A percentile compares a stretch with the other conserved stretches of the same genome.
Conservation (phyloP, 768 basidiomycete genomes). For the Trametes cubensis region DNA sequence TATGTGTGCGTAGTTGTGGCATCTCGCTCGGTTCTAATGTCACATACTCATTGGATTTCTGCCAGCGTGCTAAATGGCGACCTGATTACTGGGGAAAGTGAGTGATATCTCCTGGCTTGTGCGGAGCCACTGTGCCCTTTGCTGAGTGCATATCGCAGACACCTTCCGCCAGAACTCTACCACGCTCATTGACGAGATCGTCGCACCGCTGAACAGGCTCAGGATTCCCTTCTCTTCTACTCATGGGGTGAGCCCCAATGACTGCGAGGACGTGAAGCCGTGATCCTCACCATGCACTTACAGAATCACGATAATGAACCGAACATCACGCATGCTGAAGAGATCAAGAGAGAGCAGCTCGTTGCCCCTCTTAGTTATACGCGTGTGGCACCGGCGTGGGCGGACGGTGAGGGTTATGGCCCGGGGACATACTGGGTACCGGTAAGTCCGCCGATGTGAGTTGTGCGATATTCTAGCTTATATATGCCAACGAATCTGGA, state of each 20-base stretch:
- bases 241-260: slow-evolving; percentile 56
- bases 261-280: background rate
- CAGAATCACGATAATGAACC: slow-evolving; percentile 76
- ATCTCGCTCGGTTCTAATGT: background rate
- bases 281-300: no score
- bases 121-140: background rate
- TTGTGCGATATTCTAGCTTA: background rate
- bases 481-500: slow-evolving; percentile 4
- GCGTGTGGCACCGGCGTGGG: slow-evolving; percentile 55
- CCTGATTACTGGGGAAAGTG: slow-evolving; percentile 72
- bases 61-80: slow-evolving; percentile 72
- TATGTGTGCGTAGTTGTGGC: slow-evolving; percentile 56
- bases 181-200: slow-evolving; percentile 62
- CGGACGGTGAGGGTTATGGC: slow-evolving; percentile 61
- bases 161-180: slow-evolving; percentile 69
- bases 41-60: background rate
- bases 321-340: slow-evolving; percentile 71
- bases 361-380: slow-evolving; percentile 66
- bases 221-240: slow-evolving; percentile 68
- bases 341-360: slow-evolving; percentile 62
- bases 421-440: slow-evolving; percentile 82
- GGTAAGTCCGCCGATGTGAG: slow-evolving; percentile 37
- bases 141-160: slow-evolving; percentile 40
- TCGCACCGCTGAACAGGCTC: slow-evolving; percentile 58
- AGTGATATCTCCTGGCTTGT: slow-evolving; percentile 10